A percentile compares a stretch with the other conserved stretches of the same genome.
These are phyloP conservation scores for Fibroporia radiculosa DNA, from an alignment of 768 basidiomycete species.

Conservation along the genomic window DNA sequence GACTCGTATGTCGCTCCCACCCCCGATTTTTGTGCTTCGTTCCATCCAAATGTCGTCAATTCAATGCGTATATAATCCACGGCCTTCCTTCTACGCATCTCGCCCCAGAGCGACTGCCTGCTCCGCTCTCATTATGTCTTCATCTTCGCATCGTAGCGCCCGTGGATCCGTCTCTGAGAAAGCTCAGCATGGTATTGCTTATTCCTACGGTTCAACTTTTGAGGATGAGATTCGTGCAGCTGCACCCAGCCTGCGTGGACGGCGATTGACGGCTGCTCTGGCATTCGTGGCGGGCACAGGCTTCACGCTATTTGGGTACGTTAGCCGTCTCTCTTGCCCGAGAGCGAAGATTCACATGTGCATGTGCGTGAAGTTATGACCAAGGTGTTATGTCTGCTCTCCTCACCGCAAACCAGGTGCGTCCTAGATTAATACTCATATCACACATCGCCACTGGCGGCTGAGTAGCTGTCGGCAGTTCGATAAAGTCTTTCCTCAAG, in stretches of 20 bases:
- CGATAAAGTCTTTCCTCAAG: slow-evolving; percentile 49
- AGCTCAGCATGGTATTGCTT: slow-evolving; percentile 1
- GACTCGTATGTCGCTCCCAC: background rate
- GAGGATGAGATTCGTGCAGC: slow-evolving; percentile 28
- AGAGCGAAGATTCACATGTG: background rate
- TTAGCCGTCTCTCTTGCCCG: background rate
- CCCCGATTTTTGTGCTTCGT: background rate
- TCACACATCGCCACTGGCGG: background rate
- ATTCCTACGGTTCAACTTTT: slow-evolving; percentile 17
- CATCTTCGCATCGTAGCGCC: slow-evolving; percentile 4
- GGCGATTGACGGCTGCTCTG: slow-evolving; percentile 37
- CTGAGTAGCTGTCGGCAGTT: slow-evolving; percentile 29
- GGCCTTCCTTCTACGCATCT: background rate
- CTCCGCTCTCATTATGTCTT: slow-evolving; percentile 7
- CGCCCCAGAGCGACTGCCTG: background rate
- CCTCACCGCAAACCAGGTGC: slow-evolving; percentile 45
- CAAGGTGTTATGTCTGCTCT: slow-evolving; percentile 69
- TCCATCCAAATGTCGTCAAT: background rate
- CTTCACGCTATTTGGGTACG: slow-evolving; percentile 55
- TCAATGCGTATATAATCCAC: slow-evolving; percentile 2
- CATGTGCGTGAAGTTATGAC: slow-evolving; percentile 39
- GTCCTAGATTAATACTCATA: too few relatives aligned
- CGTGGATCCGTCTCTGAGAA: slow-evolving; percentile 4
- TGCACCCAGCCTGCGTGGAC: slow-evolving; percentile 32
- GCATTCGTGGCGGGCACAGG: slow-evolving; percentile 53